Evolutionary conservation across 257 asterid genomes (phyloP).

Genomic region (Solanum lycopersicoides): DNA sequence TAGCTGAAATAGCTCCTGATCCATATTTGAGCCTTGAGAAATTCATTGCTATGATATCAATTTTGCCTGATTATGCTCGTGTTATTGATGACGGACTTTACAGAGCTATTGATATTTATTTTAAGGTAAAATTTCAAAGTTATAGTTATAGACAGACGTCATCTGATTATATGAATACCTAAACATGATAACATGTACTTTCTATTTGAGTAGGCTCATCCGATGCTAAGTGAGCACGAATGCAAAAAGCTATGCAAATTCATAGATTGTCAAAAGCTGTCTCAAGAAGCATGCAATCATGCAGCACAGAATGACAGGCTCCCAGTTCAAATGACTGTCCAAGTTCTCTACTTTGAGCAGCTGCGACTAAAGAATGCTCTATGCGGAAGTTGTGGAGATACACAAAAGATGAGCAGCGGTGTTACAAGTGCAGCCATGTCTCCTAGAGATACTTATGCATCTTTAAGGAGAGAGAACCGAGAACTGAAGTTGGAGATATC

Average conservation of each 20-base stretch:
- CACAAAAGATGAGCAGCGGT: slow-evolving; percentile 55
- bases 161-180: not conserved
- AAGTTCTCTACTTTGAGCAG: slow-evolving; percentile 54
- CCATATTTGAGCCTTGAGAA: slow-evolving; percentile 48
- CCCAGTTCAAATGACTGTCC: slow-evolving; percentile 44
- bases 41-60: slow-evolving; percentile 38
- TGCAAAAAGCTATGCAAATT: slow-evolving; percentile 48
- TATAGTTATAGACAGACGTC: not conserved
- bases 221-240: slow-evolving; percentile 37
- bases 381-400: slow-evolving; percentile 37
- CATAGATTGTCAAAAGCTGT: slow-evolving; percentile 57
- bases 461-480: slow-evolving; percentile 53
- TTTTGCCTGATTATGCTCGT: slow-evolving; percentile 67
- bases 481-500: slow-evolving; percentile 62
- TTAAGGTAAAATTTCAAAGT: slow-evolving; percentile 34
- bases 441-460: slow-evolving; percentile 50
- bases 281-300: slow-evolving; percentile 61
- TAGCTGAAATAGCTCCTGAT: slow-evolving; percentile 68
- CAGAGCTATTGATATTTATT: slow-evolving; percentile 55
- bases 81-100: slow-evolving; percentile 57
- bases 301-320: slow-evolving; percentile 64
- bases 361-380: slow-evolving; percentile 39
- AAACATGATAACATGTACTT: not conserved
- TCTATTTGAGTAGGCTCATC: slow-evolving; percentile 33
- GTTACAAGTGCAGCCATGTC: slow-evolving; percentile 46